phyloP scores from a whole-genome alignment of 2,329 filamentous ascomycete species.

The Clonostachys rhizophaga region DNA sequence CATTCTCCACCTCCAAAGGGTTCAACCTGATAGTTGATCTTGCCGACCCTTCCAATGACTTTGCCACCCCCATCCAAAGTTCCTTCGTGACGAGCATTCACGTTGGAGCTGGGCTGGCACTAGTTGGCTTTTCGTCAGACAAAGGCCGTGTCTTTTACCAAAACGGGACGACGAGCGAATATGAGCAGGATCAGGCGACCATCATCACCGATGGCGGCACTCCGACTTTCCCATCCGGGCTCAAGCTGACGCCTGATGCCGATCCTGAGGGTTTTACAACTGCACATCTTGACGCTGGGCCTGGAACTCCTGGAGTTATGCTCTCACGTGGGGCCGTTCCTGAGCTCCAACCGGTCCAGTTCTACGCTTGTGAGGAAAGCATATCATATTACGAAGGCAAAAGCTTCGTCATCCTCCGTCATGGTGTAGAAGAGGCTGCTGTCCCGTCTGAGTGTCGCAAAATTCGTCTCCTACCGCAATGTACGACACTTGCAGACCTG shows the following conservation, averaged over 20 bases:
- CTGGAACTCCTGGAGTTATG: constrained; percentile 26
- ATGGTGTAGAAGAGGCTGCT: constrained; percentile 16
- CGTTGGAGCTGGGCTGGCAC: constrained; percentile 31
- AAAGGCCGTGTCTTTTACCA: constrained; percentile 36
- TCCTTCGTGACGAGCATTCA: constrained; percentile 33
- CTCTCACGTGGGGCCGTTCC: constrained; percentile 10
- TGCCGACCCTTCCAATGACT: constrained; percentile 29
- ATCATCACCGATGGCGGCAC: constrained; percentile 34
- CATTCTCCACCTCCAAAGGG: constrained; percentile 14
- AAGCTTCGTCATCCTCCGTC: constrained; percentile 31
- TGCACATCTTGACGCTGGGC: constrained; percentile 21
- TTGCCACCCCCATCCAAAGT: constrained; percentile 33
- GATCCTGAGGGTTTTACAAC: constrained; percentile 22
- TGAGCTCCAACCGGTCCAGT: constrained; percentile 22
- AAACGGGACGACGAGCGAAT: constrained; percentile 36
- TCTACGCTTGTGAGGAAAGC: constrained; percentile 34
- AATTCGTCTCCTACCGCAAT: constrained; percentile 37
- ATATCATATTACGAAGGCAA: constrained; percentile 34
- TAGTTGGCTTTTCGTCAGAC: constrained; percentile 24
- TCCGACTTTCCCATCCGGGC: constrained; percentile 28
- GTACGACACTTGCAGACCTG: constrained; percentile 26
- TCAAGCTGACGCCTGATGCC: constrained; percentile 21
- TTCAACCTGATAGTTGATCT: constrained; percentile 41
- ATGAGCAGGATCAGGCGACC: constrained; percentile 18
- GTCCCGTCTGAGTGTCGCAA: constrained; percentile 33